Evolutionary conservation across 2,329 filamentous ascomycete genomes (phyloP).

Genomic region (Aspergillus neoniger): DNA sequence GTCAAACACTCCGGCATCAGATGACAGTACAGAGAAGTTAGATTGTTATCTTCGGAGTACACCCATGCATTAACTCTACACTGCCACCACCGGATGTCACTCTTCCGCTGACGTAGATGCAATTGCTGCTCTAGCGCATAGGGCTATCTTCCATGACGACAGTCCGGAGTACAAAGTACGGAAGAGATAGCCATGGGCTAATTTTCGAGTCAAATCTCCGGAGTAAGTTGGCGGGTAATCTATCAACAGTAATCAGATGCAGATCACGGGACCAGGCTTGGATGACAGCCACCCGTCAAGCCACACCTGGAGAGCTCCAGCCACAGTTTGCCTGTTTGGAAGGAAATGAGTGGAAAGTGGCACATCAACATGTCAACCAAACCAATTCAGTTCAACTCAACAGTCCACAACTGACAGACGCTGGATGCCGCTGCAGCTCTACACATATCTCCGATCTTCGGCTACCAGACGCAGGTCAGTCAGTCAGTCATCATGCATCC

Average conservation of each 20-base stretch:
- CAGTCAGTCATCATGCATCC: conserved; percentile 1
- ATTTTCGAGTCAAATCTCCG: no score
- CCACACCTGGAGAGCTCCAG: background rate
- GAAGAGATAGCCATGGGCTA: background rate
- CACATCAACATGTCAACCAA: no score
- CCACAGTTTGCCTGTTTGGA: background rate
- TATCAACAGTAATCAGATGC: background rate
- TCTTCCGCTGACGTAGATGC: background rate
- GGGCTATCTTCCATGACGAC: background rate
- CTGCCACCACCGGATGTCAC: background rate
- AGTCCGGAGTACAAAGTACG: background rate
- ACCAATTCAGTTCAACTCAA: background rate
- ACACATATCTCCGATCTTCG: background rate
- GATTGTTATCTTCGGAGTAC: background rate
- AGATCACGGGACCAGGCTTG: background rate
- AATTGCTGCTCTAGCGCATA: background rate
- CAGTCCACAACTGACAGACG: background rate
- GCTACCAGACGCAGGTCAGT: background rate
- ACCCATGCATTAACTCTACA: background rate
- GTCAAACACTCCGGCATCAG: background rate
- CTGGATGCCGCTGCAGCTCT: background rate
- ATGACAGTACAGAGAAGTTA: background rate
- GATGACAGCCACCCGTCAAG: background rate
- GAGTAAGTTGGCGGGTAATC: no score
- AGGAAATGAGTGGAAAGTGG: background rate